These are phyloP conservation scores for Tricholoma furcatifolium DNA, from an alignment of 768 basidiomycete species.

Conservation along the genomic window DNA sequence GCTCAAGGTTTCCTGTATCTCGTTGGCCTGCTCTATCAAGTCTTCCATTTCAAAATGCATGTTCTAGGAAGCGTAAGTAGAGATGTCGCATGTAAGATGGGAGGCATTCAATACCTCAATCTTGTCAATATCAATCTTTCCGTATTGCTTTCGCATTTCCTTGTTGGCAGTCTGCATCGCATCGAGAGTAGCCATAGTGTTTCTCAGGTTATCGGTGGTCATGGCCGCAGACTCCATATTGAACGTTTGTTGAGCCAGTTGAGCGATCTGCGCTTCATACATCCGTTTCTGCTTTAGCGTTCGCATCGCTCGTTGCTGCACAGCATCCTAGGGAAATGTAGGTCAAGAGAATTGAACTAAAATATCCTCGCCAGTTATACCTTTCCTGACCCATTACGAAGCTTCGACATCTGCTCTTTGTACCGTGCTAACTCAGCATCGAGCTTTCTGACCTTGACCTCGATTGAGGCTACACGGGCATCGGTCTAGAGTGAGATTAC, in stretches of 20 bases:
- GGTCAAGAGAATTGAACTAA: not conserved
- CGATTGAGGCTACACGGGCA: conserved; percentile 78
- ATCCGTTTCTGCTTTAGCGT: conserved; percentile 94
- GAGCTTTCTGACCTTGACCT: conserved; percentile 96
- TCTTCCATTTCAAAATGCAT: conserved; percentile 99
- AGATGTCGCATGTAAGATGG: not conserved
- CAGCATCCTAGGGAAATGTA: conserved; percentile 61
- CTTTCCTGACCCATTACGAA: conserved; percentile 94
- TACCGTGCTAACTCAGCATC: conserved; percentile 90
- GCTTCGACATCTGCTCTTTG: conserved; percentile 94
- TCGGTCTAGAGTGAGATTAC: conserved; percentile 64
- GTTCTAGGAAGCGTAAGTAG: conserved; percentile 43
- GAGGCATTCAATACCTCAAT: conserved; percentile 76
- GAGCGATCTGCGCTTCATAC: conserved; percentile 91
- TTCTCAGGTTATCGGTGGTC: conserved; percentile 95
- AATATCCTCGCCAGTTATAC: conserved; percentile 37
- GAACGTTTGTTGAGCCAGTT: conserved; percentile 92
- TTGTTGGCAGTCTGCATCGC: conserved; percentile 97
- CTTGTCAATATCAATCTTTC: conserved; percentile 96
- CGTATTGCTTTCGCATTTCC: conserved; percentile 95
- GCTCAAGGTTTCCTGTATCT: conserved; percentile 93
- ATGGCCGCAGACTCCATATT: conserved; percentile 98
- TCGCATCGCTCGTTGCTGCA: conserved; percentile 91
- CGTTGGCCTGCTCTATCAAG: conserved; percentile 93
- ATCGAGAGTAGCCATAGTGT: conserved; percentile 98